phyloP scores from a whole-genome alignment of 2,329 filamentous ascomycete species.

The Xylaria sp. region DNA sequence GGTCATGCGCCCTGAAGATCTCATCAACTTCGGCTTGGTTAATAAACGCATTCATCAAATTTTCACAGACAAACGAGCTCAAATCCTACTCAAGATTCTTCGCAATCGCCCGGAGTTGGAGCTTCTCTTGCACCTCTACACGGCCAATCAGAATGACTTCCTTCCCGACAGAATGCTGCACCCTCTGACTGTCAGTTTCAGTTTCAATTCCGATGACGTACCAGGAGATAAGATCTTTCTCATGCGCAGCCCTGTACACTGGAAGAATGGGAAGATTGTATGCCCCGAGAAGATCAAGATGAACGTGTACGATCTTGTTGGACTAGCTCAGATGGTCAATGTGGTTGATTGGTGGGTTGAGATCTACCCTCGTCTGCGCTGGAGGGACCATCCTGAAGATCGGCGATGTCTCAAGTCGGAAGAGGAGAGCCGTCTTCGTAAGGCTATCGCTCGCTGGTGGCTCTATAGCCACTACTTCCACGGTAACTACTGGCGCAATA shows the following conservation, averaged over 20 bases:
- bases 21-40: slow-evolving; percentile 54
- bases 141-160: slow-evolving; percentile 52
- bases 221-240: slow-evolving; percentile 37
- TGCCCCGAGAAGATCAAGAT: slow-evolving; percentile 44
- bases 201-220: slow-evolving; percentile 29
- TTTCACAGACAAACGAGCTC: slow-evolving; percentile 55
- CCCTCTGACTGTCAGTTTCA: slow-evolving; percentile 44
- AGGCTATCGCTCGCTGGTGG: slow-evolving; percentile 66
- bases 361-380: slow-evolving; percentile 56
- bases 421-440: slow-evolving; percentile 61
- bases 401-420: slow-evolving; percentile 57
- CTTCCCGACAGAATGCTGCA: slow-evolving; percentile 42
- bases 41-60: slow-evolving; percentile 55
- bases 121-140: slow-evolving; percentile 60
- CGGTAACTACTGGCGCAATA: slow-evolving; percentile 52
- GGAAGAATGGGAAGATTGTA: slow-evolving; percentile 40
- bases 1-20: slow-evolving; percentile 56
- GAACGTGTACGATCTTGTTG: slow-evolving; percentile 43
- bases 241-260: slow-evolving; percentile 37
- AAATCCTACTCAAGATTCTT: slow-evolving; percentile 58
- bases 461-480: slow-evolving; percentile 65
- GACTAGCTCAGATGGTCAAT: slow-evolving; percentile 49
- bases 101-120: slow-evolving; percentile 56
- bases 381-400: slow-evolving; percentile 59
- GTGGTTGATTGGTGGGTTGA: slow-evolving; percentile 55